phyloP scores from a whole-genome alignment of 2,329 filamentous ascomycete genomes.

The Colletotrichum graminicola region DNA sequence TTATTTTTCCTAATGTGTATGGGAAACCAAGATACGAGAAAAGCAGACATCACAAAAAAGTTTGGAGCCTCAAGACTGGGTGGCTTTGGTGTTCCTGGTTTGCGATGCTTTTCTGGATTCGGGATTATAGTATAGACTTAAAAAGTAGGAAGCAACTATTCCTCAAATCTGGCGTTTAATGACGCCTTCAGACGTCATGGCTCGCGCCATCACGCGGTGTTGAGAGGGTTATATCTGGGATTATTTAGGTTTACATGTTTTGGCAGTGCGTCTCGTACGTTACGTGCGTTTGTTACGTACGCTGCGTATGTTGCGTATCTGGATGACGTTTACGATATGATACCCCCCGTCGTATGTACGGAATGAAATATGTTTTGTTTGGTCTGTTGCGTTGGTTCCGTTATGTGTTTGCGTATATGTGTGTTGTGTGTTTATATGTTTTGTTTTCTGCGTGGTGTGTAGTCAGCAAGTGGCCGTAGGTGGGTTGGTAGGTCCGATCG shows the following conservation, averaged over 20 bases:
- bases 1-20: constrained; percentile 22
- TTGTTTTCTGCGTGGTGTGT: constrained; percentile 24
- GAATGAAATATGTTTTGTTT: constrained; percentile 42
- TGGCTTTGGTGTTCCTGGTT: constrained; percentile 30
- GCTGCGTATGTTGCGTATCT: constrained; percentile 34
- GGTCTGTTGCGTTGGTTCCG: constrained; percentile 44
- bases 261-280: constrained; percentile 34
- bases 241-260: constrained; percentile 30
- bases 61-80: constrained; percentile 28
- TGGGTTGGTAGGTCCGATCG: not conserved
- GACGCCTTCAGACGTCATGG: constrained; percentile 35
- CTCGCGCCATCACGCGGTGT: constrained; percentile 30
- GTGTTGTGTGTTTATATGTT: constrained; percentile 21
- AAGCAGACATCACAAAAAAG: constrained; percentile 31
- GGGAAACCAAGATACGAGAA: constrained; percentile 26
- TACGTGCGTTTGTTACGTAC: constrained; percentile 36
- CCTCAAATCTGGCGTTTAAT: constrained; percentile 35
- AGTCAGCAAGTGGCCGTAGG: constrained; percentile 4
- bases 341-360: constrained; percentile 37
- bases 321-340: constrained; percentile 39
- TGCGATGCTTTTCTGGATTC: constrained; percentile 16
- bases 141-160: constrained; percentile 41
- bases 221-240: constrained; percentile 24
- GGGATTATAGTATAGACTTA: constrained; percentile 34
- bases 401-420: constrained; percentile 44